A percentile compares a stretch with the other conserved stretches of the same genome.
Conservation (phyloP, 306 rosid species). For the Hippophae tibetana region DNA sequence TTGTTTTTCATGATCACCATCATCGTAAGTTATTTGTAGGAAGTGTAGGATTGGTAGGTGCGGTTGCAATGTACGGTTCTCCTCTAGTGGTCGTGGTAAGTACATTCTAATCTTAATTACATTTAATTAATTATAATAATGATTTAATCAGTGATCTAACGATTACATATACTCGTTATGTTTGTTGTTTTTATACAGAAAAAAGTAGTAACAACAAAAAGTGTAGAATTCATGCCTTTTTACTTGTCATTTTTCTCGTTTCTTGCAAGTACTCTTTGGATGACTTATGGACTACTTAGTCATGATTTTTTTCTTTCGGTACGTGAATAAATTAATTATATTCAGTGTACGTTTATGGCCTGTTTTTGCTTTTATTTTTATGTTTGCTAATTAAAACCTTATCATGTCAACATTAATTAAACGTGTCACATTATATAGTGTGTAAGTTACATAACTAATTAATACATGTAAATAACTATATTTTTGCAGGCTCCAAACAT, state of each 20-base stretch:
- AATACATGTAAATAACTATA: background rate
- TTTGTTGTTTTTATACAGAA: slow-evolving; percentile 23
- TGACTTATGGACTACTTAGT: slow-evolving; percentile 56
- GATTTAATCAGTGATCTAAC: no score
- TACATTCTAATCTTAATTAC: background rate
- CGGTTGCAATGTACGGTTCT: slow-evolving; percentile 58
- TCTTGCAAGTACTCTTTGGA: slow-evolving; percentile 50
- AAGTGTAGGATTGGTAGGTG: slow-evolving; percentile 41
- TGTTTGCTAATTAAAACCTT: background rate
- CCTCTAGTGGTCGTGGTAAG: slow-evolving; percentile 71
- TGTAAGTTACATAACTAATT: background rate
- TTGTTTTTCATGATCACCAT: slow-evolving; percentile 36
- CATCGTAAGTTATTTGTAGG: slow-evolving; percentile 62
- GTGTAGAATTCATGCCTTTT: slow-evolving; percentile 87
- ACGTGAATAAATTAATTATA: slow-evolving; percentile 10
- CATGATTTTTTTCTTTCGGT: slow-evolving; percentile 68
- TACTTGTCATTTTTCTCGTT: slow-evolving; percentile 66
- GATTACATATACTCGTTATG: no score
- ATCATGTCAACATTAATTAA: background rate
- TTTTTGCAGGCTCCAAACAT: slow-evolving; percentile 54
- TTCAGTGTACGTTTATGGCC: no score
- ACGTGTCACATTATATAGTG: no score
- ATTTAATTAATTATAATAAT: no score
- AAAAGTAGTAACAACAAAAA: slow-evolving; percentile 55
- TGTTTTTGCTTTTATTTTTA: background rate